phyloP scores from a whole-genome alignment of 1,284 basidiomycete genomes.

The Cystobasidiaceae sp. region DNA sequence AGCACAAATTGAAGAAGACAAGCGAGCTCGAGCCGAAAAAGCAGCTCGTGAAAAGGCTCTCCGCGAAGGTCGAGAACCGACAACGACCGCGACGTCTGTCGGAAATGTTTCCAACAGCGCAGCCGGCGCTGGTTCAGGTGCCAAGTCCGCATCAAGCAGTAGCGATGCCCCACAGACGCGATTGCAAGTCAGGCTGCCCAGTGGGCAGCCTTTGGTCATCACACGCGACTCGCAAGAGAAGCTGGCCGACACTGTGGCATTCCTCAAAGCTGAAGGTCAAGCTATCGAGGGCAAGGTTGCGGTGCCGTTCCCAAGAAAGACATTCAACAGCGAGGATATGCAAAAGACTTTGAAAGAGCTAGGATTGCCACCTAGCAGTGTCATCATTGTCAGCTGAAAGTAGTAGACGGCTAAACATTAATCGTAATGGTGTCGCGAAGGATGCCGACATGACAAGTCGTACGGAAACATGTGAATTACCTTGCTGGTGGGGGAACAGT shows the following conservation, averaged over 20 bases:
- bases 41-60: constrained; percentile 76
- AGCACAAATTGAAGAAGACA: constrained; percentile 89
- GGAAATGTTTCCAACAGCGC: constrained; percentile 46
- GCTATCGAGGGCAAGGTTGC: constrained; percentile 20
- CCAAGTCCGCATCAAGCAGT: no score
- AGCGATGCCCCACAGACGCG: constrained; percentile 53
- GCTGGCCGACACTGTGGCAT: constrained; percentile 77
- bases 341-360: constrained; percentile 32
- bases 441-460: no score
- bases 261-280: constrained; percentile 50
- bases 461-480: no score
- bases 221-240: constrained; percentile 71
- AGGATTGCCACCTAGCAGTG: constrained; percentile 31
- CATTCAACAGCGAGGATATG: constrained; percentile 30
- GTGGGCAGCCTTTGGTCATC: constrained; percentile 73
- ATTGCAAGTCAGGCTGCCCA: constrained; percentile 65
- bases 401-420: background rate
- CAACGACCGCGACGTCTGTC: constrained; percentile 41
- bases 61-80: constrained; percentile 58
- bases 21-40: constrained; percentile 74
- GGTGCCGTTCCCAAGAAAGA: constrained; percentile 32
- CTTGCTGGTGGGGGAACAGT: no score
- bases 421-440: no score
- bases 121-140: constrained; percentile 43
- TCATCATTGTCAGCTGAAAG: constrained; percentile 30